Percentiles rank a stretch among this genome's conserved stretches.
Evolutionary conservation across 495 filamentous ascomycete genomes (phyloP).

Genomic region (Sporormia fimetaria): DNA sequence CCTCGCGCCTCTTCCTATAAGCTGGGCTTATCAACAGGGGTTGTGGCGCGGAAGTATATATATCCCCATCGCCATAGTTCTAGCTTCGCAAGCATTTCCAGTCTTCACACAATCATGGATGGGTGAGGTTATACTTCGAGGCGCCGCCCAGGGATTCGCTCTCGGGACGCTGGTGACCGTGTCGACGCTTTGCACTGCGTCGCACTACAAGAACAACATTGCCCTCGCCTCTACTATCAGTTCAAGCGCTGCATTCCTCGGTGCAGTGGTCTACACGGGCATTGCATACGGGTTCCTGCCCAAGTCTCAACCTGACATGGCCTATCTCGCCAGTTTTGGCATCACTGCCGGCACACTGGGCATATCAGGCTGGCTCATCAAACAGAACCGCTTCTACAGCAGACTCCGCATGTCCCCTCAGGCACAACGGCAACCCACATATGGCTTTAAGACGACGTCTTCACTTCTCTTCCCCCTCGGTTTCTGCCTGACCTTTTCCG

Average conservation of each 20-base stretch:
- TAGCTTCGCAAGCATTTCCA: not conserved
- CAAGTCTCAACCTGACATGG: not conserved
- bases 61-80: not conserved
- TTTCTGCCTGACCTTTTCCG: slow-evolving; percentile 11
- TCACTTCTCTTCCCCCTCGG: slow-evolving; percentile 1
- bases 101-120: not conserved
- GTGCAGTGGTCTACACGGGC: slow-evolving; percentile 24
- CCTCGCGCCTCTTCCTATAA: not conserved
- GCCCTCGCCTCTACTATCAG: slow-evolving; percentile 14
- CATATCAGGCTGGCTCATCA: not conserved
- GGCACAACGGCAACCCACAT: not conserved
- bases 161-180: slow-evolving; percentile 24
- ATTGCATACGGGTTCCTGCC: slow-evolving; percentile 10
- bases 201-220: slow-evolving; percentile 26
- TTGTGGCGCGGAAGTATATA: not conserved
- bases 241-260: slow-evolving; percentile 16
- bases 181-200: slow-evolving; percentile 17
- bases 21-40: not conserved
- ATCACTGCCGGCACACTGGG: not conserved
- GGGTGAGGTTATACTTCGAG: slow-evolving; percentile 25
- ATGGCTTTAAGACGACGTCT: not conserved
- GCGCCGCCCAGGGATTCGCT: slow-evolving; percentile 20
- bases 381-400: not conserved
- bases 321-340: not conserved
- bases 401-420: not conserved